Evolutionary conservation across 148 eudicot genomes (phyloP), one percentile per base, ranked within the genome.

Genomic region (Heliosperma pusillum): DNA sequence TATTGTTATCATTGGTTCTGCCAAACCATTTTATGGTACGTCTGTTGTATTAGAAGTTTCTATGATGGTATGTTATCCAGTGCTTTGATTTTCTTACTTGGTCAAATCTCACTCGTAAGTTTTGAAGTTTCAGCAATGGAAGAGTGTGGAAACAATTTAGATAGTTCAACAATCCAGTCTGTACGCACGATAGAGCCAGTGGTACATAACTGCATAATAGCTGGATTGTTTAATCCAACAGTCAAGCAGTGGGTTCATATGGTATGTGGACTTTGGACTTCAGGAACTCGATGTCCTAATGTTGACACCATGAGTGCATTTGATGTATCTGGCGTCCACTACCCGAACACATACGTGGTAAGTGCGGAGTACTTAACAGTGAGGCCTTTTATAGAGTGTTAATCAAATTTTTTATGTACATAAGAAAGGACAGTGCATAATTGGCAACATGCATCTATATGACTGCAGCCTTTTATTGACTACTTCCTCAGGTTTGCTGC

Each of bases 261-360:
- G 88, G 88, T 87, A 62, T 87, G 90, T 77, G 90, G 88, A 70
- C 82, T 87, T 55, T 87, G 90, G 90, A 87, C 90, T 73, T 85
- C 88, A 55, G 85, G 80, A 70, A 83, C 90, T 73, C 82, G 90
- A 60, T 85, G 88, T 81, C 86, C 90, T 66, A 83, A 85, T 78
- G 88, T 85, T 69, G 84, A 79, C 76, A 83, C 90, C 70, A 85
- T 87, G 90, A 85, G 85, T 80, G 88, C 86, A 69, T 85, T 87
- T 73, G 88, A 85, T 83, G 83, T 87, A 73, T 87, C 88, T 66
- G 86, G 83, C 58, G 88, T 77, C 75, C 71, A 66, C 74, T 42
- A 47, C 73, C 82, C 86, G 71, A 83, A 84, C 62, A 77, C 69
- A 44, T 72, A 85, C 76, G 72, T 74, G 84, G 87, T 84, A 76